Percentiles rank a stretch among this genome's conserved stretches.
Conservation (phyloP, 805 yeast genomes). For the Hanseniaspora clermontiae region DNA sequence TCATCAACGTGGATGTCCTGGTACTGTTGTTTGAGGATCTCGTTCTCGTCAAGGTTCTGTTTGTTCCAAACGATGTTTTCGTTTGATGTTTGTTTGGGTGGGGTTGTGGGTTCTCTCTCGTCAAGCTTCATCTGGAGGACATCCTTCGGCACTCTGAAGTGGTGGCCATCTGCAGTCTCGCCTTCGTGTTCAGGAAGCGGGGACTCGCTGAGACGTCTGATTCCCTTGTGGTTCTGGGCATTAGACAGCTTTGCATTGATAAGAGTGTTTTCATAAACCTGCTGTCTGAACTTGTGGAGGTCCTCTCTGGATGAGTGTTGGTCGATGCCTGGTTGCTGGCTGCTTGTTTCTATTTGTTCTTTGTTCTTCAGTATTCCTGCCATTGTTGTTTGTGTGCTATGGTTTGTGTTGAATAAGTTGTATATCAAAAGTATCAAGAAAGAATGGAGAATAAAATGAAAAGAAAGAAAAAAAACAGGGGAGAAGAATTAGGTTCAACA, state of each 20-base stretch:
- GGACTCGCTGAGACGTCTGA: conserved; percentile 21
- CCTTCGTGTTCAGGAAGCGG: conserved; percentile 12
- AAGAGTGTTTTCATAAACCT: conserved; percentile 68
- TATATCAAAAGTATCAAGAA: not conserved
- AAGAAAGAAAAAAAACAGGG: too few species aligned
- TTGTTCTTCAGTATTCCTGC: conserved; percentile 45
- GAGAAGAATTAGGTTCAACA: too few species aligned
- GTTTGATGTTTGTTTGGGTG: conserved; percentile 17
- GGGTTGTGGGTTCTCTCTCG: conserved; percentile 14
- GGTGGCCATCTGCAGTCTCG: conserved; percentile 4
- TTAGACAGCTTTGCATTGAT: conserved; percentile 48
- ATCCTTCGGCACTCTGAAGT: conserved; percentile 25
- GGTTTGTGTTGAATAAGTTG: too few species aligned
- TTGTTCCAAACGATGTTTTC: conserved; percentile 75
- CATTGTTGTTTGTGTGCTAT: not conserved
- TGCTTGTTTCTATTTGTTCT: not conserved
- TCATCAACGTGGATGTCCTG: conserved; percentile 55
- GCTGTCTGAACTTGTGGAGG: conserved; percentile 40
- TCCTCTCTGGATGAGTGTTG: conserved; percentile 18
- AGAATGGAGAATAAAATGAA: too few species aligned
- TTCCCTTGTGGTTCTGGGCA: not conserved
- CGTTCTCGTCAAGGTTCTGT: conserved; percentile 49
- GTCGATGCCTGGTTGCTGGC: not conserved
- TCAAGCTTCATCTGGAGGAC: conserved; percentile 23
- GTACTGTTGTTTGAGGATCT: conserved; percentile 55